Base-by-base conservation (phyloP, 2,329 filamentous ascomycete species). In the Colletotrichum scovillei region DNA sequence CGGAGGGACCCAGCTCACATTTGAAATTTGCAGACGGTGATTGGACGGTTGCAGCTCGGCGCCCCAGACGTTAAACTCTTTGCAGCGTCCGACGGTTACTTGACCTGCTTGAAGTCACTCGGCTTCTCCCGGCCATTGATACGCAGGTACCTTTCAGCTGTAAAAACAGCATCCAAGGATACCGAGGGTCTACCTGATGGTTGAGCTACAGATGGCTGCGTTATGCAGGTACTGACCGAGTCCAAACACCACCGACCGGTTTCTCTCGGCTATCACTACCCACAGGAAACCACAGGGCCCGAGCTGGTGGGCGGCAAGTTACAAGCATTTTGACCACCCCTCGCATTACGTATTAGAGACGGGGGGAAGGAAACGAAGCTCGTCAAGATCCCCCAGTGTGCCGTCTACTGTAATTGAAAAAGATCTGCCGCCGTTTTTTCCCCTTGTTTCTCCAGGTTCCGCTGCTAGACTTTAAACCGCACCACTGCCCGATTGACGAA, bases 241-340 rank as follows among this genome's bases (percentile, higher is more conserved):
- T 73, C 56, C 19, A 55, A 22, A 12, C 56, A 42, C 22, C 42
- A 24, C 28, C 53, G 5, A 59, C 62, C 74, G 74, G 64, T 70
- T 75, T 75, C 72, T 75, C 72, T 75, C 74, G 72, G 74, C 69
- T 75, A 75, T 75, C 63, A 71, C 28, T 56, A 62, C 24, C 60
- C 59, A 42, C 53, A 59, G 66, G 66, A 69, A 63, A 63, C 66
- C 66, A 70, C 59, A 70, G 67, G 70, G 65, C 55, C 70, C 66
- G 66, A 65, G 70, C 70, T 69, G 57, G 28, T 42, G 59, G 56
- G 60, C 63, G 60, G 64, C 70, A 73, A 73, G 26, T 38, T 38
- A 28, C 58, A 30, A 49, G 46, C 16, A 19, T 35, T 5, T 56
- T 56, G 59, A 22, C 59, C 66, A 57, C 66, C 65, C 35, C 66